Base-by-base conservation (phyloP, 495 filamentous ascomycete species). In the Penicilliopsis zonata region DNA sequence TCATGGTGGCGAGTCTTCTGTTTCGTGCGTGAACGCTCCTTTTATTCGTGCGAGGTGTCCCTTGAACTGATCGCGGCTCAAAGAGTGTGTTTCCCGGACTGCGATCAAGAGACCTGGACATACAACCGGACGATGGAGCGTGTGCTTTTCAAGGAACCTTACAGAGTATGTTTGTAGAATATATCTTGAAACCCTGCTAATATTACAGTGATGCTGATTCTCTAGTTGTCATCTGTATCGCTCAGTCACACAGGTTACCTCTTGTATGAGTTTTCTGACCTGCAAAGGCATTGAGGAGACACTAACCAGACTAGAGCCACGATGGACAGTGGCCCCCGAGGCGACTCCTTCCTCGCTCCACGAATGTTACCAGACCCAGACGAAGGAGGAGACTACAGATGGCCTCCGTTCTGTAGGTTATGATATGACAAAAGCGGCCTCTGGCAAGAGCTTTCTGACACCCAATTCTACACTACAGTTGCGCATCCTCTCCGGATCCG, bases 111-210 rank as follows among this genome's bases (percentile, higher is more conserved):
- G 2, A 42, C 41, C 35, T 57, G 53, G 57, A 47, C 46, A 5
- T 61, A 61, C 23, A 47, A 52, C 30, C 47, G 44, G 14, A 54
- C 49, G 3, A 61, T 57, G 55, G 57, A 59, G 34, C 42, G 51
- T 14, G 41, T 54, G 3, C 43, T 59, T 2, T 49, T 58, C 30
- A 57, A 48, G 42, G 53, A 56, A 17, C 34, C 37, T 13, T 62
- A 55, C 35, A 43, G 53, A 33, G 58, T 62, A 45, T 28, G 46
- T 4, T 16, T 3, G n/a, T 7, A 24, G n/a, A 6, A 24, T n/a
- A 7, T n/a, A n/a, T 24, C 22, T n/a, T 24, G n/a, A 6, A 24
- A 24, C 6, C 22, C n/a, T 7, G n/a, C n/a, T 24, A 7, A 24
- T 6, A 24, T 6, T 7, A 7, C 7, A 24, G 22, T n/a, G 3